These are phyloP conservation scores for Phytophthora constricta DNA, from an alignment of 352 stramenopile species.

Conservation along the genomic window DNA sequence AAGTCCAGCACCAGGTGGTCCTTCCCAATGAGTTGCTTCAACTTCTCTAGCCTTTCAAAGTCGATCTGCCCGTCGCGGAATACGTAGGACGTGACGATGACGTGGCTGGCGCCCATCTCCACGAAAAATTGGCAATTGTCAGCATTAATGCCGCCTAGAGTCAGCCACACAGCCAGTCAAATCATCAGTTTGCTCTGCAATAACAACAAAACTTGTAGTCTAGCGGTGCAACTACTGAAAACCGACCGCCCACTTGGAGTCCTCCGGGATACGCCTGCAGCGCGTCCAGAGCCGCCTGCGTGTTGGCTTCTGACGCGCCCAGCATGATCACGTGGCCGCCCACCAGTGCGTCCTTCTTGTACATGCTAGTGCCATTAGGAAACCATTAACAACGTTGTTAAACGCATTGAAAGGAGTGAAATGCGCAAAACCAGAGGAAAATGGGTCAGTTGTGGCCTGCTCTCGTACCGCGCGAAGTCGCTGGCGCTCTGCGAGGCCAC, in stretches of 20 bases:
- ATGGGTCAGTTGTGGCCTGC: background rate
- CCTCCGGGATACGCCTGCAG: slow-evolving; percentile 90
- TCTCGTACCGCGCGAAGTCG: slow-evolving; percentile 73
- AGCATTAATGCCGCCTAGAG: slow-evolving; percentile 87
- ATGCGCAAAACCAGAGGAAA: slow-evolving; percentile 2
- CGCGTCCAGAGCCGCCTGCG: slow-evolving; percentile 88
- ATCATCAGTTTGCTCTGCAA: background rate
- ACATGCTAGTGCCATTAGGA: slow-evolving; percentile 80
- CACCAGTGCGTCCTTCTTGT: slow-evolving; percentile 88
- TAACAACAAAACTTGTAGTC: background rate
- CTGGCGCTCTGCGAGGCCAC: slow-evolving; percentile 73
- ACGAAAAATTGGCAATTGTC: slow-evolving; percentile 95
- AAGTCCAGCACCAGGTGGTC: slow-evolving; percentile 94
- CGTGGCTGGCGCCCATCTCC: slow-evolving; percentile 95
- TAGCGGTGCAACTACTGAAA: background rate
- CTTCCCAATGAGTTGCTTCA: slow-evolving; percentile 79
- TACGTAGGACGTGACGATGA: slow-evolving; percentile 98
- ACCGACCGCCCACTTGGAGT: slow-evolving; percentile 95
- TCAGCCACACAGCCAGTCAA: slow-evolving; percentile 2
- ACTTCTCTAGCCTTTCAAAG: slow-evolving; percentile 69
- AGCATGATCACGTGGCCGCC: slow-evolving; percentile 99
- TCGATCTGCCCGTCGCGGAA: slow-evolving; percentile 95
- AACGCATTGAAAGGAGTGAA: no score
- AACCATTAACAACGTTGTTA: no score
- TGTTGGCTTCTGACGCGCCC: slow-evolving; percentile 91